These are phyloP conservation scores for Macadamia integrifolia DNA, from an alignment of 164 flowering plant species.

Conservation along the genomic window DNA sequence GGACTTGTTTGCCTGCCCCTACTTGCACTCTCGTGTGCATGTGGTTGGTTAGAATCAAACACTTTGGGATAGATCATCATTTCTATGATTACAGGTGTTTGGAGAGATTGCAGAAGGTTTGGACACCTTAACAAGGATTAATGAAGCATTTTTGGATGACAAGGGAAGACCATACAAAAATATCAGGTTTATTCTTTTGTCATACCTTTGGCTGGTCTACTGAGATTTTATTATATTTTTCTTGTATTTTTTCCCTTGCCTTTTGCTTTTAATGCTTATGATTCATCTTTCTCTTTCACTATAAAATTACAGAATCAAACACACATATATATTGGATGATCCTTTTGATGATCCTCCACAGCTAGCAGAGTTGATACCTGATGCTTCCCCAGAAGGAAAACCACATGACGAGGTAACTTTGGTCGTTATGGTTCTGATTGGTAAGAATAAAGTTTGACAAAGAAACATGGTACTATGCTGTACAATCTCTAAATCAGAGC, in stretches of 20 bases:
- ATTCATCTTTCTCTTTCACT: slow-evolving; percentile 5
- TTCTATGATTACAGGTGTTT: slow-evolving; percentile 52
- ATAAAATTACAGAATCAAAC: slow-evolving; percentile 62
- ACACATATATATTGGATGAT: slow-evolving; percentile 84
- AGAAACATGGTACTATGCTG: no score
- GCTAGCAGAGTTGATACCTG: slow-evolving; percentile 70
- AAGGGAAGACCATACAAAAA: slow-evolving; percentile 81
- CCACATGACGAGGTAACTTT: slow-evolving; percentile 71
- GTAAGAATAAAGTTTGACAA: not conserved
- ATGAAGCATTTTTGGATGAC: slow-evolving; percentile 91
- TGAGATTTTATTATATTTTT: not conserved
- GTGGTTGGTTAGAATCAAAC: not conserved
- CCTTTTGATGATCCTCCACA: slow-evolving; percentile 94
- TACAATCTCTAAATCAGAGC: no score
- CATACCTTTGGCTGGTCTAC: not conserved
- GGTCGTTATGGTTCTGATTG: not conserved
- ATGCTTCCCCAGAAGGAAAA: slow-evolving; percentile 87
- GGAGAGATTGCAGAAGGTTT: slow-evolving; percentile 92
- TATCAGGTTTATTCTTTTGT: slow-evolving; percentile 44
- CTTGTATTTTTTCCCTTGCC: slow-evolving; percentile 1
- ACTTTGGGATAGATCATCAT: not conserved
- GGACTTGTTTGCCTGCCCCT: not conserved
- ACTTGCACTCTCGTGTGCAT: no score
- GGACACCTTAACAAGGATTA: slow-evolving; percentile 77
- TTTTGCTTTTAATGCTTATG: not conserved